Conservation (phyloP, 1,284 basidiomycete species). For the Pyrrhoderma noxium region DNA sequence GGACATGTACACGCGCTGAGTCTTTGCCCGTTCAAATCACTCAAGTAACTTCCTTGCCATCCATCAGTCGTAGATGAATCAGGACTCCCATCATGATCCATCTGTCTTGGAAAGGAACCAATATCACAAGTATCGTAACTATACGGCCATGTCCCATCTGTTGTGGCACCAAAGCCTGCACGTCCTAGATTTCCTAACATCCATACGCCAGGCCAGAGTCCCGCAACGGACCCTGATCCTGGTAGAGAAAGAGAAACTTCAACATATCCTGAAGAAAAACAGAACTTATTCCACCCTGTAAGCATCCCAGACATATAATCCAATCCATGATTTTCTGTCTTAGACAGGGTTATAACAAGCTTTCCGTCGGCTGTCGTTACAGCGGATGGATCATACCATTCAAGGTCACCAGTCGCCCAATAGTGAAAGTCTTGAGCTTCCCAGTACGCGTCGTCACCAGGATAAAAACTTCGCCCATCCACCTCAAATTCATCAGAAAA, state of each 20-base stretch:
- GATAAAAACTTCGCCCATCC: slow-evolving; percentile 71
- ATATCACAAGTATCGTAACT: slow-evolving; percentile 77
- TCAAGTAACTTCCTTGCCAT: slow-evolving; percentile 33
- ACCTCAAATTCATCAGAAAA: slow-evolving; percentile 91
- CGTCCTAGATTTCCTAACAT: slow-evolving; percentile 50
- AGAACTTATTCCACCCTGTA: slow-evolving; percentile 85
- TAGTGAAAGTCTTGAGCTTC: slow-evolving; percentile 68
- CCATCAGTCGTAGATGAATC: slow-evolving; percentile 44
- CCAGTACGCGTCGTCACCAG: slow-evolving; percentile 76
- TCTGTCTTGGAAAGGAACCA: slow-evolving; percentile 82
- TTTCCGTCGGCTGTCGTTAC: slow-evolving; percentile 66
- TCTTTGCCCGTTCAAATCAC: slow-evolving; percentile 51
- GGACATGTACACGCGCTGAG: slow-evolving; percentile 49
- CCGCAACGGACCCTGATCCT: slow-evolving; percentile 61
- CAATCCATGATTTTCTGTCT: slow-evolving; percentile 57
- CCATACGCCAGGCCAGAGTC: slow-evolving; percentile 55
- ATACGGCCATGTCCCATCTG: slow-evolving; percentile 68
- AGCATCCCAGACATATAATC: slow-evolving; percentile 74
- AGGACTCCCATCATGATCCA: slow-evolving; percentile 45
- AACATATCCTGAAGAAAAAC: slow-evolving; percentile 90
- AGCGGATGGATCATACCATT: slow-evolving; percentile 78
- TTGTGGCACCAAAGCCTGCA: slow-evolving; percentile 53
- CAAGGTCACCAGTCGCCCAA: slow-evolving; percentile 62
- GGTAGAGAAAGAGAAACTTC: slow-evolving; percentile 78
- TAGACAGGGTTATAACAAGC: slow-evolving; percentile 67